phyloP scores from a whole-genome alignment of 345 rosid genomes.

The Abelmoschus esculentus region DNA sequence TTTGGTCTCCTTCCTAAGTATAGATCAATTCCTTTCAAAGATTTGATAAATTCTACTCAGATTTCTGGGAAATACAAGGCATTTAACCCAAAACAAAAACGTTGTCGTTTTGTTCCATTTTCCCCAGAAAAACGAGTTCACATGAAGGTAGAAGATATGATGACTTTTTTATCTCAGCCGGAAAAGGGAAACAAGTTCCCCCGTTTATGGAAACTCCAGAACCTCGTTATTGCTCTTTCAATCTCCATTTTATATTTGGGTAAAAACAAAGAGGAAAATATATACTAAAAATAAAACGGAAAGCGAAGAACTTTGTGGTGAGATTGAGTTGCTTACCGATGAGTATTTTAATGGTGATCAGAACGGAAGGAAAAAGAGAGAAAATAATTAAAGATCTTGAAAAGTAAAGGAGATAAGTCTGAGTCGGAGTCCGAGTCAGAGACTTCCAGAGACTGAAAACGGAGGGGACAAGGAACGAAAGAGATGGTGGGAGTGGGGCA shows the following conservation, averaged over 20 bases:
- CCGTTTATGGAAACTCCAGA: slow-evolving; percentile 20
- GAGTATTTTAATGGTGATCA: background rate
- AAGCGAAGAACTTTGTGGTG: background rate
- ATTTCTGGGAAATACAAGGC: background rate
- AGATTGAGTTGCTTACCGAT: slow-evolving; percentile 2
- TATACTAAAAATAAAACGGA: background rate
- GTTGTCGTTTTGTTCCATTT: slow-evolving; percentile 12
- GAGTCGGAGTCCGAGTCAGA: background rate
- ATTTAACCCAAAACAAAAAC: background rate
- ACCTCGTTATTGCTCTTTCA: slow-evolving; percentile 8
- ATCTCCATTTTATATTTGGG: background rate
- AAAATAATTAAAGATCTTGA: background rate
- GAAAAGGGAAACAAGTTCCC: slow-evolving; percentile 18
- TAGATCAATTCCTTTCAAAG: too few relatives aligned
- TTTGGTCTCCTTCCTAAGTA: too few relatives aligned
- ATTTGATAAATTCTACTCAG: background rate
- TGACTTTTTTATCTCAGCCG: slow-evolving; percentile 31
- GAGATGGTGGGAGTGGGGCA: background rate
- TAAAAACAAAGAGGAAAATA: background rate
- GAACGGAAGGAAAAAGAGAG: too few relatives aligned
- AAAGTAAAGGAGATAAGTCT: background rate
- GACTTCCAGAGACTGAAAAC: background rate
- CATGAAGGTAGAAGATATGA: background rate
- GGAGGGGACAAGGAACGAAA: background rate
- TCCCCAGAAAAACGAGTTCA: background rate